Evolutionary conservation across 768 basidiomycete species (phyloP).

Genomic region (Dentipellis sp.): DNA sequence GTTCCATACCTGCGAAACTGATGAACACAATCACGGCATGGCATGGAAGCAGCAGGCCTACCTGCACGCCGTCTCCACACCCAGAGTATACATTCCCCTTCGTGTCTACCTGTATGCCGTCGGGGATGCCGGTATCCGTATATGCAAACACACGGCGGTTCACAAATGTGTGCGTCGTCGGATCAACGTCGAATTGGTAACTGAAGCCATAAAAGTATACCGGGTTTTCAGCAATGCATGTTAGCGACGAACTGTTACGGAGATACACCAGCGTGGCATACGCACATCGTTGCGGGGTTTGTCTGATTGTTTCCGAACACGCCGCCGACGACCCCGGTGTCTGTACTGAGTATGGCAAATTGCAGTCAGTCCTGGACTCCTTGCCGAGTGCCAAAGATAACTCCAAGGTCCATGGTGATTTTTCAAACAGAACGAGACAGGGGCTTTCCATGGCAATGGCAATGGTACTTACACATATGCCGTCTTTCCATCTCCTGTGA

Average conservation of each 20-base stretch:
- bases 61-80: slow-evolving; percentile 62
- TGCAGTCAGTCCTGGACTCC: slow-evolving; percentile 7
- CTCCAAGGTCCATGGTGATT: too few relatives aligned
- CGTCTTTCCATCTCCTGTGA: slow-evolving; percentile 52
- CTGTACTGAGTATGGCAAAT: slow-evolving; percentile 29
- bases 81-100: slow-evolving; percentile 60
- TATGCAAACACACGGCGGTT: slow-evolving; percentile 65
- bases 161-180: slow-evolving; percentile 38
- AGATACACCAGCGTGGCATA: neutral
- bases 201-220: slow-evolving; percentile 22
- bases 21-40: neutral
- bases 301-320: slow-evolving; percentile 44
- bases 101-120: slow-evolving; percentile 58
- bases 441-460: neutral
- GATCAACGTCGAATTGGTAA: slow-evolving; percentile 62
- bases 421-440: neutral
- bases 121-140: slow-evolving; percentile 53
- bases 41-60: slow-evolving; percentile 17
- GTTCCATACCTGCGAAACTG: slow-evolving; percentile 38
- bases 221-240: neutral
- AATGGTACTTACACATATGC: slow-evolving; percentile 47
- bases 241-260: too few relatives aligned
- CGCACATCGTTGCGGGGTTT: slow-evolving; percentile 59
- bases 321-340: slow-evolving; percentile 40
- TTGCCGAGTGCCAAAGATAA: too few relatives aligned